Evolutionary conservation across 2,329 filamentous ascomycete species (phyloP).

Genomic region (Aspergillus niger): DNA sequence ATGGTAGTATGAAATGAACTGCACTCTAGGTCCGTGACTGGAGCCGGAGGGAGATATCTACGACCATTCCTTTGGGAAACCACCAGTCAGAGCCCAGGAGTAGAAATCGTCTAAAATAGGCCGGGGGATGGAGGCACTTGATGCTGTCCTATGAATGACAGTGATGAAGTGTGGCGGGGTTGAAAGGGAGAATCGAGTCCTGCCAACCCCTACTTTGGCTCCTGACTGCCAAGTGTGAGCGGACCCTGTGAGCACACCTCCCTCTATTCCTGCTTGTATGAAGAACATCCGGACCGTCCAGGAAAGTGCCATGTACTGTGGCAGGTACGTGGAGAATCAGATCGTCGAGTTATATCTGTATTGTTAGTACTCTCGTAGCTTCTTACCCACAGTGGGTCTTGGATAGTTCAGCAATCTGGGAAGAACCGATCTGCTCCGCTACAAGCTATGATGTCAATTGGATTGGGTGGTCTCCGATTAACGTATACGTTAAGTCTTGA

Average conservation of each 20-base stretch:
- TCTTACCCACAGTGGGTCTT: not conserved
- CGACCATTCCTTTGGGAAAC: not conserved
- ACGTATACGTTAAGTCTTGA: not conserved
- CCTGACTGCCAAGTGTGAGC: not conserved
- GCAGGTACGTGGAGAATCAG: not conserved
- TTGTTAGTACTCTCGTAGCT: not conserved
- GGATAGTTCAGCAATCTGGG: not conserved
- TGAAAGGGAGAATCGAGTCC: not conserved
- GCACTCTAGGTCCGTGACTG: not conserved
- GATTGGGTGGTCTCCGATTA: not conserved
- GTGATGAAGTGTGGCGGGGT: not conserved
- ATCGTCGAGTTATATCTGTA: not conserved
- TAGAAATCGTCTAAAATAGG: not conserved
- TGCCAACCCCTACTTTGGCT: not conserved
- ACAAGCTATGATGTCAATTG: conserved; percentile 1
- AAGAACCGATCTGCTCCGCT: not conserved
- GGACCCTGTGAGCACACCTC: not conserved
- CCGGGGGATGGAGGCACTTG: conserved; percentile 7
- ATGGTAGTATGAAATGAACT: not conserved
- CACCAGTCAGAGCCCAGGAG: not conserved
- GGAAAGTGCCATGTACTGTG: not conserved
- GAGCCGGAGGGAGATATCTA: not conserved
- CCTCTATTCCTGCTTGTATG: not conserved
- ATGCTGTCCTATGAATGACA: conserved; percentile 7
- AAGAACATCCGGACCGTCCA: not conserved